Evolutionary conservation across 345 rosid genomes (phyloP), one percentile per base, ranked within the genome.

Genomic region (Eutrema japonicum): DNA sequence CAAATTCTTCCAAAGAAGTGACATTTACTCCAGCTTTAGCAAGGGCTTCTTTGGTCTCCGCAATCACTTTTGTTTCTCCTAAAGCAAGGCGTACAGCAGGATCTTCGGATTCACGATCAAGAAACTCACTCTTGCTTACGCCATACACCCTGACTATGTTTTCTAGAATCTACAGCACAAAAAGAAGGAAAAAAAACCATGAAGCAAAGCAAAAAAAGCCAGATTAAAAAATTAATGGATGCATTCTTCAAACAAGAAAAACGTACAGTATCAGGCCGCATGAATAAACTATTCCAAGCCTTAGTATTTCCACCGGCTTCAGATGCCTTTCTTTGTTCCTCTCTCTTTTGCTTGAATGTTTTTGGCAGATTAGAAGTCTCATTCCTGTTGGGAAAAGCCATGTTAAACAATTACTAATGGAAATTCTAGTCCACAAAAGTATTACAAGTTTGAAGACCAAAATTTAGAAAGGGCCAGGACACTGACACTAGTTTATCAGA

Each of bases 1-100:
- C 90, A 81, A 84, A 78, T 67, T 86, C 92, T 81, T 89, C 97
- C 75, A 95, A 78, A 49, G 86, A 77, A 10, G 80, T 40, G 30
- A 89, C 84, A 80, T 92, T 95, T 22, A 92, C 84, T 63, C 99
- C 99, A 72, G 96, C 90, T 79, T 82, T 86, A 6, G 84, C 29
- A 74, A 95, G 86, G 72, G 96, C 85, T 33, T 82, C 88, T 83
- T 94, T 95, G 10, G 99, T 95, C 78, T 95, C 92, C 7, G 89
- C 91, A 68, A 95, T 84, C 72, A 92, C 97, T 86, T 92, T 96
- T 53, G 97, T 88, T 85, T 95, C 97, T 59, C 88, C 99, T 83
- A 95, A 81, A 77, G 99, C 99, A 77, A 89, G 80, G 54, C 96
- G 99, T 37, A 92, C 97, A 30, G 96, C 96, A 81, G 89, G 96